Base-by-base conservation (phyloP, 2,329 filamentous ascomycete genomes). In the Sporothrix variecibatus region DNA sequence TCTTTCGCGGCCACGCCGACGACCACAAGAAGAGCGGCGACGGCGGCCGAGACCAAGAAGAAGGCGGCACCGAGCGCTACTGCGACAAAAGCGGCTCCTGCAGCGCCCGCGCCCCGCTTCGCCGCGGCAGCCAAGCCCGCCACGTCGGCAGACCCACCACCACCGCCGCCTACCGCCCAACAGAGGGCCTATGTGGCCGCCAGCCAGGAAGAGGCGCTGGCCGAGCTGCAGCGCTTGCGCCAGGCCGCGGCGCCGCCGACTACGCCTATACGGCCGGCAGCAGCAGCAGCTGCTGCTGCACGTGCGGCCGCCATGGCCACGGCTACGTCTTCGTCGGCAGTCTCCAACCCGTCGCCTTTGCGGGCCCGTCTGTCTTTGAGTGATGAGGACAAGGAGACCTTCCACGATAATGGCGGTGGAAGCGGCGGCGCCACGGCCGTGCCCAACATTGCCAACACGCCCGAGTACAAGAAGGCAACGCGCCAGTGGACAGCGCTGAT, bases 401-500 rank as follows among this genome's bases (percentile, higher is more conserved):
- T 53, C 11, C 26, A 31, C 28, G 28, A 51, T n/a, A n/a, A n/a
- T 11, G 67, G 26, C 58, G 11, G 17, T 20, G 15, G 38, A 38
- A n/a, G 17, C 62, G 34, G 46, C 34, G 28, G 60, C 49, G 64
- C 71, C 3, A 49, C 56, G n/a, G 49, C 64, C 3, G 75, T 69
- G 31, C 79, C 77, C 43, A 77, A 75, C 38, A 74, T 81, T 64
- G 80, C 82, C 68, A 79, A 79, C 28, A 83, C 82, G 73, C 79
- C 81, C 51, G 83, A 84, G 60, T 87, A 86, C 78, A 83, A 85
- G 72, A 77, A 78, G 51, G 83, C 85, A 40, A 82, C 84, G 72
- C 79, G 85, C 74, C 85, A 83, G 77, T 88, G 86, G 82, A 80
- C 83, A 2, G 80, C 81, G 28, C 75, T 83, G 8, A 86, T 90